Evolutionary conservation across 257 asterid species (phyloP), one percentile per base, ranked within the genome.

Genomic region (Solanum medicagineum): DNA sequence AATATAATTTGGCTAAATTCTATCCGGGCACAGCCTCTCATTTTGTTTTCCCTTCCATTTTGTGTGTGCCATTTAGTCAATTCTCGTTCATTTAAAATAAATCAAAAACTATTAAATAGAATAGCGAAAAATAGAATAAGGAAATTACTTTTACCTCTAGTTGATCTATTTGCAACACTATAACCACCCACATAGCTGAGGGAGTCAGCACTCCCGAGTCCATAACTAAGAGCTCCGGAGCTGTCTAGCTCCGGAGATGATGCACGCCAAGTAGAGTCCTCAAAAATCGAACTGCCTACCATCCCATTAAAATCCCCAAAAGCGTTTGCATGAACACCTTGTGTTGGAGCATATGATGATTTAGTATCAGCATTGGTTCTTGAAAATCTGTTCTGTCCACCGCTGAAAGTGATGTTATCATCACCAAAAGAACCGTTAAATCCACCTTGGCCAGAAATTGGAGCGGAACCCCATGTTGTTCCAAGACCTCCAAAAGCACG

Each of bases 391-490:
- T 86, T 91, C 36, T 88, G 91, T 47, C 88, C 93, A 36, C 44
- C 49, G 45, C 89, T 90, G 82, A 87, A 86, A 83, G 75, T 73
- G 55, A 86, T 82, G 89, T 85, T 92, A 22, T 85, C 90, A 57
- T 84, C 84, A 60, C 86, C 83, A 69, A 89, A 85, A 29, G 92
- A 86, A 84, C 90, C 89, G 62, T 45, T 87, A 84, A 87, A 90
- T 70, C 91, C 89, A 57, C 90, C 92, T 87, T 90, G 93, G 83
- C 91, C 87, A 11, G 91, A 89, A 87, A 87, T 75, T 36, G 90
- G 87, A n/a, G 95, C 85, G 59, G 88, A 77, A 19, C 93, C 95
- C 98, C 97, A 92, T 44, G 92, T 89, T 71, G 92, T 92, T 66
- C 95, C 95, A 42, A 91, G 89, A 84, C 83, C 90, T 85, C 95